These are phyloP conservation scores for Aspergillus proliferans DNA, from an alignment of 2,329 filamentous ascomycete species.

Conservation along the genomic window DNA sequence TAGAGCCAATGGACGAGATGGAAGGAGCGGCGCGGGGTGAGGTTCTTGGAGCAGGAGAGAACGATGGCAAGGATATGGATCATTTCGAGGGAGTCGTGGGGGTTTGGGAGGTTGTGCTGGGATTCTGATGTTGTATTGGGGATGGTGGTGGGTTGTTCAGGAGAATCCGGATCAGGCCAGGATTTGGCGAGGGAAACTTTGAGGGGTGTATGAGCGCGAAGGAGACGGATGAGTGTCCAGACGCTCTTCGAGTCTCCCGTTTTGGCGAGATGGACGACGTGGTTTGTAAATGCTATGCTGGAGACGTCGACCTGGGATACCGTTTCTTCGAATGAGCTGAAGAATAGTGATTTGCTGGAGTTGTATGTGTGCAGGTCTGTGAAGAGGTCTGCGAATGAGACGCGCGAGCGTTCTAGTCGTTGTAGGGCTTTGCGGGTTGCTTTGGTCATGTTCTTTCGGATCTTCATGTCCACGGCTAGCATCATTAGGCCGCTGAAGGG, in stretches of 20 bases:
- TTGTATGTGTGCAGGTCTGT: slow-evolving; percentile 20
- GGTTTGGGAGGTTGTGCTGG: slow-evolving; percentile 21
- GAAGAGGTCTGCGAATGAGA: slow-evolving; percentile 24
- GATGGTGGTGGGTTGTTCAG: slow-evolving; percentile 8
- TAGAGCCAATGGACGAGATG: slow-evolving; percentile 45
- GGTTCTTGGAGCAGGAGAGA: slow-evolving; percentile 32
- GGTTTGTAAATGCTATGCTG: slow-evolving; percentile 23
- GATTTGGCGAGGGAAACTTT: slow-evolving; percentile 32
- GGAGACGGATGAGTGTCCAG: slow-evolving; percentile 27
- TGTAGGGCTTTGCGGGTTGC: slow-evolving; percentile 18
- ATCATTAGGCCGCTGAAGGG: slow-evolving; percentile 26
- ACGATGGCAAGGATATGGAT: slow-evolving; percentile 42
- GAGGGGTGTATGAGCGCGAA: slow-evolving; percentile 32
- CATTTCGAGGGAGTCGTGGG: slow-evolving; percentile 35
- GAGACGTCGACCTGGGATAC: slow-evolving; percentile 30
- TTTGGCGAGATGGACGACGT: slow-evolving; percentile 25
- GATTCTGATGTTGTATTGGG: slow-evolving; percentile 15
- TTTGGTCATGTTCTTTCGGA: slow-evolving; percentile 17
- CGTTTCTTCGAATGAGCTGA: slow-evolving; percentile 24
- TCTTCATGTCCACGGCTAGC: slow-evolving; percentile 21
- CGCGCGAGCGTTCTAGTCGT: slow-evolving; percentile 20
- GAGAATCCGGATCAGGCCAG: slow-evolving; percentile 19
- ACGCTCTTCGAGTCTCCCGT: slow-evolving; percentile 21
- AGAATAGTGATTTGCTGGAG: slow-evolving; percentile 19
- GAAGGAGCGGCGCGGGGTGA: slow-evolving; percentile 38